Conservation (phyloP, 2,329 filamentous ascomycete species). For the Venturiaceae sp. region DNA sequence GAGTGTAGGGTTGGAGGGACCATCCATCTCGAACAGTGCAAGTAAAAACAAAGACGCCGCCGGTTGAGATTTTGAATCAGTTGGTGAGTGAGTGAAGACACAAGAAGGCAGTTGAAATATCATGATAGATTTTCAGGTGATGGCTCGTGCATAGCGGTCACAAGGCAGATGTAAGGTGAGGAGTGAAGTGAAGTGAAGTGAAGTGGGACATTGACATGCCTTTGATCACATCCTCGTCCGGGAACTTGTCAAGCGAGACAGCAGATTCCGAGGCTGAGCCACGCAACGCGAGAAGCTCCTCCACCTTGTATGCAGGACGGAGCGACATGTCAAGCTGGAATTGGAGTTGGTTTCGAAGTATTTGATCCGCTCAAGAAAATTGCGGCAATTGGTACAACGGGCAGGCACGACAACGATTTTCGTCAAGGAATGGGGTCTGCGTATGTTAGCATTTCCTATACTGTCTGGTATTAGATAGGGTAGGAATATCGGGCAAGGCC, state of each 20-base stretch:
- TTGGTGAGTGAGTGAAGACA: not conserved
- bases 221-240: conserved; percentile 31
- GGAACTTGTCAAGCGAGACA: conserved; percentile 30
- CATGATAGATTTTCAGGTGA: not conserved
- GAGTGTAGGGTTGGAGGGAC: not conserved
- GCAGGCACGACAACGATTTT: not conserved
- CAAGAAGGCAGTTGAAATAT: not conserved
- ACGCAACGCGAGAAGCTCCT: conserved; percentile 29
- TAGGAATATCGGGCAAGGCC: not conserved
- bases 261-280: conserved; percentile 31
- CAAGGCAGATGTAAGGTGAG: not conserved
- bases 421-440: conserved; percentile 6
- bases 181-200: conserved; percentile 1
- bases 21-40: not conserved
- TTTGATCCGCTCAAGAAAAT: not conserved
- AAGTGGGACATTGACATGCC: conserved; percentile 17
- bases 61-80: not conserved
- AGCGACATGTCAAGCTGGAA: not conserved
- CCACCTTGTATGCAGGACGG: conserved; percentile 24
- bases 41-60: not conserved
- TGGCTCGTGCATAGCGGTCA: conserved; percentile 3
- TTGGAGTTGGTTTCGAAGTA: not conserved
- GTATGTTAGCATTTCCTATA: not conserved
- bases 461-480: not conserved
- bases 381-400: not conserved